Evolutionary conservation across 768 basidiomycete genomes (phyloP), one percentile per base, ranked within the genome.

Genomic region (Boletus fagicola): DNA sequence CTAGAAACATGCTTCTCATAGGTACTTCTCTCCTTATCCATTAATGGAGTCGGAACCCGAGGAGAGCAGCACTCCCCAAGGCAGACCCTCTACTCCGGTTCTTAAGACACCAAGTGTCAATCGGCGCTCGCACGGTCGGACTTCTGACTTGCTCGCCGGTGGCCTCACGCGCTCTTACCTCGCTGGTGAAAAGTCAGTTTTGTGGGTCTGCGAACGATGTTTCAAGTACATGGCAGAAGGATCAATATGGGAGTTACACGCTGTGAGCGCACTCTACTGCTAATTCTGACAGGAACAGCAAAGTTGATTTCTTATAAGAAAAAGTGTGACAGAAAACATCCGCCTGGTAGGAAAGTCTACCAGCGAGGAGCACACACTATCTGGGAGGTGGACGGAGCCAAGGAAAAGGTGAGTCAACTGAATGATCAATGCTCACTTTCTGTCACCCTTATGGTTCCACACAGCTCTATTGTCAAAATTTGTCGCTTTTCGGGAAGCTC

Each of bases 21-120:
- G 94, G 91, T 95, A 95, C 74, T 94, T 90, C 70, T 97, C 94
- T 3, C 94, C 94, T 1, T 96, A 95, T 70, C 94, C 94, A 16
- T 73, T 89, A 26, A 78, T 78, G 20, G 90, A 93, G 63, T 73
- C 77, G 9, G 90, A 92, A 59, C 68, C 76, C 51, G 83, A 87
- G 49, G 86, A 87, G 28, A 68, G 66, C 22, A 62, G 53, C 9
- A 39, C 69, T 36, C 39, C 62, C 11, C 63, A 65, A 42, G 66
- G 68, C 8, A 65, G 65, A 53, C 58, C 65, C 3, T 66, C 71
- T 7, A 59, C 63, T 2, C 58, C 65, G 13, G 57, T 63, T n/a
- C 68, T 72, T 33, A 82, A 76, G 61, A 81, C 82, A 26, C 77
- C 80, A 3, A 80, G 81, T 20, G 78, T 84, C 35, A 65, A 76